Conservation (phyloP, 2,329 filamentous ascomycete species). For the Pseudogymnoascus sp. region DNA sequence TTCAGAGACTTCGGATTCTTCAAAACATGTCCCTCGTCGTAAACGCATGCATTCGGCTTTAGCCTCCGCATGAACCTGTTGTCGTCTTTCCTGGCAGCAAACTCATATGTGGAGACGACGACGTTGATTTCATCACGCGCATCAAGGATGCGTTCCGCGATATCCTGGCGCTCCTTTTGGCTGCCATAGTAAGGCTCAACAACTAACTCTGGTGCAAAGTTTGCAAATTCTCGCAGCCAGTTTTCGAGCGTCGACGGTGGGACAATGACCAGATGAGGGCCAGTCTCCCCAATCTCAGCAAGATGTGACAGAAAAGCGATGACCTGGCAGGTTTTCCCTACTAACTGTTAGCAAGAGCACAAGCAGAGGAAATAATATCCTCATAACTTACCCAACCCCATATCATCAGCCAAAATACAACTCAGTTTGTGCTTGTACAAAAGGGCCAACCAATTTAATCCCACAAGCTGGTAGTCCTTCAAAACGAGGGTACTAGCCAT, state of each 20-base stretch:
- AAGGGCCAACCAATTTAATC: slow-evolving; percentile 86
- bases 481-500: slow-evolving; percentile 71
- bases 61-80: slow-evolving; percentile 53
- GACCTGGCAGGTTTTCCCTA: slow-evolving; percentile 81
- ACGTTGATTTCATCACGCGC: slow-evolving; percentile 60
- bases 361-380: background rate
- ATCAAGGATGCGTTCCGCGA: slow-evolving; percentile 57
- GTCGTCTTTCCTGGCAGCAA: slow-evolving; percentile 49
- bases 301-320: slow-evolving; percentile 85
- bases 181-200: slow-evolving; percentile 64
- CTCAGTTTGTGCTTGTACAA: slow-evolving; percentile 72
- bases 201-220: slow-evolving; percentile 69
- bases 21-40: slow-evolving; percentile 88
- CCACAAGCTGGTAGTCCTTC: slow-evolving; percentile 90
- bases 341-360: background rate
- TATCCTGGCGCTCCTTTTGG: slow-evolving; percentile 56
- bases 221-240: slow-evolving; percentile 83
- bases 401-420: slow-evolving; percentile 92
- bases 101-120: slow-evolving; percentile 63
- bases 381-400: slow-evolving; percentile 60
- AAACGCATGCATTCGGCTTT: slow-evolving; percentile 53
- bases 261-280: slow-evolving; percentile 78
- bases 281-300: slow-evolving; percentile 56
- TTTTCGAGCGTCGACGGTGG: slow-evolving; percentile 92
- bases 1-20: slow-evolving; percentile 79